Conservation (phyloP, 306 rosid species). For the Datisca glomerata region DNA sequence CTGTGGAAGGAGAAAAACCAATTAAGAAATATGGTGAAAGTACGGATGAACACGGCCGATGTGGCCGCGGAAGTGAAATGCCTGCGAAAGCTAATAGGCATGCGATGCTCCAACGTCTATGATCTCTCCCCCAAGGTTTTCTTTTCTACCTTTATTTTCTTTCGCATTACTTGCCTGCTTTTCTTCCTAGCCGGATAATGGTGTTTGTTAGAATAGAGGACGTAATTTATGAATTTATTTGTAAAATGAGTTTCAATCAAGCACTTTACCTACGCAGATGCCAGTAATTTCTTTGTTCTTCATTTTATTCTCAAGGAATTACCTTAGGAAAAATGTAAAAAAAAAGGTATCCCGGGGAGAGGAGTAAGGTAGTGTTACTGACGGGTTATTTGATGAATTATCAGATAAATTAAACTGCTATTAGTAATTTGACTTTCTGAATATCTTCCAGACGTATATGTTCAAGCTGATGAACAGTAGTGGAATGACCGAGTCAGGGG, state of each 20-base stretch:
- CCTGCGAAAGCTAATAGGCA: slow-evolving; percentile 69
- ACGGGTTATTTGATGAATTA: neutral
- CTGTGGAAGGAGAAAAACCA: neutral
- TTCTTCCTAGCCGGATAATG: neutral
- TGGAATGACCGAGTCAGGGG: slow-evolving; percentile 88
- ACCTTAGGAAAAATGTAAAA: neutral
- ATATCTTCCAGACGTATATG: slow-evolving; percentile 58
- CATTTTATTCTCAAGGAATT: neutral
- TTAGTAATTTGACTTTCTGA: no score
- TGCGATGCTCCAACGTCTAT: slow-evolving; percentile 96
- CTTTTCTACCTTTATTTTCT: neutral
- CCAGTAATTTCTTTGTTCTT: no score
- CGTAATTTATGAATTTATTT: neutral
- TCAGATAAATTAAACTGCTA: neutral
- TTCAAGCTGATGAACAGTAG: slow-evolving; percentile 93
- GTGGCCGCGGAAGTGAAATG: slow-evolving; percentile 98
- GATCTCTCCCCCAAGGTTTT: slow-evolving; percentile 88
- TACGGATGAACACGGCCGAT: slow-evolving; percentile 99
- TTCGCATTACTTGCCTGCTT: neutral
- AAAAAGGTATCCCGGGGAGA: no score
- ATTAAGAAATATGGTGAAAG: slow-evolving; percentile 68
- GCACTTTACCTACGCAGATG: no score
- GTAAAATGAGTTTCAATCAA: no score
- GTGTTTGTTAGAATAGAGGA: no score
- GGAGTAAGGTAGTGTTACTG: no score